phyloP scores from a whole-genome alignment of 352 stramenopile genomes.

The Pythium insidiosum region DNA sequence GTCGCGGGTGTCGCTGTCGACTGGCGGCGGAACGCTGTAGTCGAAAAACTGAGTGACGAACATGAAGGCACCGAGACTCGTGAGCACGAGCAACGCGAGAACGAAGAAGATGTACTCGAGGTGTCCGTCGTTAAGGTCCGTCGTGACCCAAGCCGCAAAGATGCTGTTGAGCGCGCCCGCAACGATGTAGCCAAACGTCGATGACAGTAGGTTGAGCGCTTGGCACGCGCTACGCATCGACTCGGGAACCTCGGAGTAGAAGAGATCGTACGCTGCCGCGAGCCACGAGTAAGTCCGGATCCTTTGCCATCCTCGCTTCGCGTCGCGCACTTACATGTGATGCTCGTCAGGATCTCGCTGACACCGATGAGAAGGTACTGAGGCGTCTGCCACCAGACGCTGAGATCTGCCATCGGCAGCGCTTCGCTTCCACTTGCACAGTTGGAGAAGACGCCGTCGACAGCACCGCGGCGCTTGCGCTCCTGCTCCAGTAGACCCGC shows the following conservation, averaged over 20 bases:
- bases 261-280: constrained; percentile 73
- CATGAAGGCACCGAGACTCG: constrained; percentile 55
- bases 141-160: constrained; percentile 87
- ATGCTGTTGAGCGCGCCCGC: constrained; percentile 78
- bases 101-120: constrained; percentile 89
- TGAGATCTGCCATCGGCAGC: background rate
- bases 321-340: constrained; percentile 58
- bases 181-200: constrained; percentile 84
- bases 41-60: constrained; percentile 69
- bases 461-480: constrained; percentile 44
- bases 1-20: background rate
- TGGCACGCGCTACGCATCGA: constrained; percentile 89
- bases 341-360: constrained; percentile 86
- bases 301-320: too few relatives aligned
- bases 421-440: constrained; percentile 35
- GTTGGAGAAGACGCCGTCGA: constrained; percentile 41
- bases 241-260: constrained; percentile 88
- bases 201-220: constrained; percentile 86
- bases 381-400: constrained; percentile 87
- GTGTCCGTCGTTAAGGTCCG: constrained; percentile 85
- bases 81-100: constrained; percentile 54
- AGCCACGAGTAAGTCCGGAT: background rate
- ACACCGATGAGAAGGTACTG: constrained; percentile 87
- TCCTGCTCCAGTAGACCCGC: constrained; percentile 63
- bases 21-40: constrained; percentile 20